A percentile compares a stretch with the other conserved stretches of the same genome.
Conservation (phyloP, 2,329 filamentous ascomycete species). For the Exutisphaerella laricina region DNA sequence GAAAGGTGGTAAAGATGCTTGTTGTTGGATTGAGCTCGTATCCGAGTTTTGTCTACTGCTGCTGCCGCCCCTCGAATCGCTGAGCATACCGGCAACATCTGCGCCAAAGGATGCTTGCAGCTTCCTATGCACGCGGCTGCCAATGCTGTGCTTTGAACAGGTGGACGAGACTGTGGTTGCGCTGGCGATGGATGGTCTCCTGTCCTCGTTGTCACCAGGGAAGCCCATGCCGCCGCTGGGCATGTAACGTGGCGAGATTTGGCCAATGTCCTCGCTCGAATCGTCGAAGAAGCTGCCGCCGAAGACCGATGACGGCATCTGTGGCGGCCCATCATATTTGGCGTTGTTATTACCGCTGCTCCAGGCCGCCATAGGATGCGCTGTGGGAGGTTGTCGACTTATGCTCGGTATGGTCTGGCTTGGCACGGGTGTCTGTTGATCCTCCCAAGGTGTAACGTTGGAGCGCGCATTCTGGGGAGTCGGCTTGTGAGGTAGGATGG, state of each 20-base stretch:
- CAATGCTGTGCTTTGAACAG: slow-evolving; percentile 68
- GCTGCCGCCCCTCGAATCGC: slow-evolving; percentile 36
- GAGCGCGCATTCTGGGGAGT: slow-evolving; percentile 43
- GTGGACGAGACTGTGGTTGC: slow-evolving; percentile 81
- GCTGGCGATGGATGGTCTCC: slow-evolving; percentile 83
- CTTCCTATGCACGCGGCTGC: slow-evolving; percentile 70
- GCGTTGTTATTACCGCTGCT: slow-evolving; percentile 31
- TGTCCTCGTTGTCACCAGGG: slow-evolving; percentile 60
- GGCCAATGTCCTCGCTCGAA: slow-evolving; percentile 63
- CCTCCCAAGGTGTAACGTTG: slow-evolving; percentile 50
- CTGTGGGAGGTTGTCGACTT: slow-evolving; percentile 46
- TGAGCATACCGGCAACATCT: slow-evolving; percentile 59
- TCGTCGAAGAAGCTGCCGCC: slow-evolving; percentile 60
- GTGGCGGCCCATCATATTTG: slow-evolving; percentile 23
- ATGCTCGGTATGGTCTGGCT: slow-evolving; percentile 37
- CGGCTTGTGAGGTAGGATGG: slow-evolving; percentile 30
- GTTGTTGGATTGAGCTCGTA: slow-evolving; percentile 30
- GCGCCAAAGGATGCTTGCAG: slow-evolving; percentile 90
- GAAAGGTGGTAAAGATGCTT: slow-evolving; percentile 48
- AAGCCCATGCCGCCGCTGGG: slow-evolving; percentile 48
- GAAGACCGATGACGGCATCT: slow-evolving; percentile 43
- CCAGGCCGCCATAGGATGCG: slow-evolving; percentile 49
- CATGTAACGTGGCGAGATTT: slow-evolving; percentile 65
- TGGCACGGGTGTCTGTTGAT: slow-evolving; percentile 19
- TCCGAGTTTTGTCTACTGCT: slow-evolving; percentile 60